Evolutionary conservation across 1,284 basidiomycete genomes (phyloP).

Genomic region (Rhodotorula sp.): DNA sequence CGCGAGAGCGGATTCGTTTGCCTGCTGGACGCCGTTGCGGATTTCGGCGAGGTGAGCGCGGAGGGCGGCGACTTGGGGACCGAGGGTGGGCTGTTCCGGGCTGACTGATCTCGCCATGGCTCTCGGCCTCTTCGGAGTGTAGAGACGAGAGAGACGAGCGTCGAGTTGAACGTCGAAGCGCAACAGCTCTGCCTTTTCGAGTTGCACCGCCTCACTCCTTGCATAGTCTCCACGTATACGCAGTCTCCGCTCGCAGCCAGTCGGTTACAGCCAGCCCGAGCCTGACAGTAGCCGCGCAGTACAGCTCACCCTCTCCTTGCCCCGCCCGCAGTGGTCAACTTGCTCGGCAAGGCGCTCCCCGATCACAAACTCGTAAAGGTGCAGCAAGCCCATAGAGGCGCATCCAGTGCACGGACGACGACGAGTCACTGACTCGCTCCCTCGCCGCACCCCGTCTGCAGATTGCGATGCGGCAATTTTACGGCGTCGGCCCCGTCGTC

Average conservation of each 20-base stretch:
- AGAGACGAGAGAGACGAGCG: not conserved
- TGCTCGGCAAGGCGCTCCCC: constrained; percentile 69
- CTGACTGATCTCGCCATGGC: not conserved
- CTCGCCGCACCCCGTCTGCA: constrained; percentile 51
- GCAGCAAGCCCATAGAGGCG: not conserved
- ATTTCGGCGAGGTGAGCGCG: constrained; percentile 23
- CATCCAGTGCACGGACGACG: not conserved
- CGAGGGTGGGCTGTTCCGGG: not conserved
- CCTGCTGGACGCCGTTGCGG: constrained; percentile 5
- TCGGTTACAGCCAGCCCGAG: not conserved
- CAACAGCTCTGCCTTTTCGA: not conserved
- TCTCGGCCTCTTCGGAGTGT: too few species aligned
- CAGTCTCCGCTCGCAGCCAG: not conserved
- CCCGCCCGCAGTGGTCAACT: constrained; percentile 50
- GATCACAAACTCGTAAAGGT: constrained; percentile 69
- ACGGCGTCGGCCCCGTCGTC: constrained; percentile 72
- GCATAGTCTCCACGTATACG: not conserved
- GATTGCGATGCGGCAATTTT: constrained; percentile 80
- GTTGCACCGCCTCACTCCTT: not conserved
- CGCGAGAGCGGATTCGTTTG: constrained; percentile 10
- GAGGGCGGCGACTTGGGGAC: constrained; percentile 16
- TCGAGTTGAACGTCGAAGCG: not conserved
- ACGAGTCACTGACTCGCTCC: not conserved
- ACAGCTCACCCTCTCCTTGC: not conserved
- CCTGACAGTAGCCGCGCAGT: not conserved